Evolutionary conservation across 768 basidiomycete genomes (phyloP).

Genomic region (Astraeus odoratus): DNA sequence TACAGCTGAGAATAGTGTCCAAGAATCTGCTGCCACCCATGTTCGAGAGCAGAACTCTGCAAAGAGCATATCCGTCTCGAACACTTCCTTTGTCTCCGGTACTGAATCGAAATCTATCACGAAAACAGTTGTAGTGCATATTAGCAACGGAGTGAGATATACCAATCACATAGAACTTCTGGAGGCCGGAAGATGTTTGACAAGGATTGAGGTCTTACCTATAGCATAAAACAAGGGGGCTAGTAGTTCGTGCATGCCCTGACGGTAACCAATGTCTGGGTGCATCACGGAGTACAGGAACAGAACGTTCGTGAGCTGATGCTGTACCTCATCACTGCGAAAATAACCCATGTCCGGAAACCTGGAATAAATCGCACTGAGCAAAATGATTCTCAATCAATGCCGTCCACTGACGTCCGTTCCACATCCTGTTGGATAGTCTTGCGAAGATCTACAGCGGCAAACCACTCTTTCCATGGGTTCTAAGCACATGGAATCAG

Average conservation of each 20-base stretch:
- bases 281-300: constrained; percentile 79
- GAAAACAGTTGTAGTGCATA: constrained; percentile 16
- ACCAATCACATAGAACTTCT: constrained; percentile 5
- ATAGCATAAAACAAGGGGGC: constrained; percentile 76
- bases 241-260: constrained; percentile 98
- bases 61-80: constrained; percentile 32
- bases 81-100: constrained; percentile 22
- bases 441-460: constrained; percentile 80
- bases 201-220: constrained; percentile 17
- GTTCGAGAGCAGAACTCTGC: constrained; percentile 55
- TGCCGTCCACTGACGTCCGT: constrained; percentile 63
- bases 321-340: constrained; percentile 65
- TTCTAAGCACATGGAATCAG: constrained; percentile 42
- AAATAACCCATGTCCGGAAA: constrained; percentile 98
- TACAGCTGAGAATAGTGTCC: constrained; percentile 69
- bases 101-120: constrained; percentile 74
- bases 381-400: constrained; percentile 1
- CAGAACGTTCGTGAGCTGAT: constrained; percentile 76
- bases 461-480: constrained; percentile 95
- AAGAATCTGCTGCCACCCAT: constrained; percentile 84
- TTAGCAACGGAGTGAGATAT: too few relatives aligned
- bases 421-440: constrained; percentile 93
- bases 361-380: constrained; percentile 34
- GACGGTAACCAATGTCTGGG: constrained; percentile 84
- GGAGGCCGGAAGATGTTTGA: constrained; percentile 2